Evolutionary conservation across 2,329 filamentous ascomycete species (phyloP).

Genomic region (Metarhizium brunneum): DNA sequence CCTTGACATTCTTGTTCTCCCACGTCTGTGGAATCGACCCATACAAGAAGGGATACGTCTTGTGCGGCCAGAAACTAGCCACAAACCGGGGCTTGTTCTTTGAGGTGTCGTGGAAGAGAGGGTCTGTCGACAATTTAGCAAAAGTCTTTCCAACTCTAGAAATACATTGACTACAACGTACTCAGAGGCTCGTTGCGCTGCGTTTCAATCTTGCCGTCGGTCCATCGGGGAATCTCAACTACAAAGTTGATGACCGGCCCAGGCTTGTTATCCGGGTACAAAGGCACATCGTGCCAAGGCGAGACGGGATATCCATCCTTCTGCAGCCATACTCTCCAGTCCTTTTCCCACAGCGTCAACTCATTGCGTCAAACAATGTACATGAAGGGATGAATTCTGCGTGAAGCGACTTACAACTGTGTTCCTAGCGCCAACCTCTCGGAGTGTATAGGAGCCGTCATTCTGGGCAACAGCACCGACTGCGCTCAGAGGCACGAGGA

Average conservation of each 20-base stretch:
- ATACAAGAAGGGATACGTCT: slow-evolving; percentile 32
- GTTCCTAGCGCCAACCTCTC: slow-evolving; percentile 29
- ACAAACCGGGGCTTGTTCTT: slow-evolving; percentile 27
- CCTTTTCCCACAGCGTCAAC: slow-evolving; percentile 11
- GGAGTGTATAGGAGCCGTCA: slow-evolving; percentile 6
- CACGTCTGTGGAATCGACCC: slow-evolving; percentile 35
- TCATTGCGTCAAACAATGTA: background rate
- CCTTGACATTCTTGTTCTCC: slow-evolving; percentile 31
- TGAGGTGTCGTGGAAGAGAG: slow-evolving; percentile 32
- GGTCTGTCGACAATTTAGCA: slow-evolving; percentile 13
- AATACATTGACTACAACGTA: slow-evolving; percentile 6
- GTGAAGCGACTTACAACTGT: slow-evolving; percentile 19
- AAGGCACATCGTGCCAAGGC: slow-evolving; percentile 32
- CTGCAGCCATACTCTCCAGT: slow-evolving; percentile 32
- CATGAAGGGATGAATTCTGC: background rate
- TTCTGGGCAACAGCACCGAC: background rate
- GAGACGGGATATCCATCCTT: slow-evolving; percentile 29
- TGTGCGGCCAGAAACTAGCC: slow-evolving; percentile 33
- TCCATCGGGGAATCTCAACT: slow-evolving; percentile 33
- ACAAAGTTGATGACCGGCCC: slow-evolving; percentile 27
- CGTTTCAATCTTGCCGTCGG: slow-evolving; percentile 30
- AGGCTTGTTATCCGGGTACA: slow-evolving; percentile 25
- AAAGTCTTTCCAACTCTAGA: background rate
- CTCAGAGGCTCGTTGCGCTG: slow-evolving; percentile 29
- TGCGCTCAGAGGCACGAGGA: background rate